These are phyloP conservation scores for Xylaria sp. DNA, from an alignment of 495 filamentous ascomycete genomes.

Conservation along the genomic window DNA sequence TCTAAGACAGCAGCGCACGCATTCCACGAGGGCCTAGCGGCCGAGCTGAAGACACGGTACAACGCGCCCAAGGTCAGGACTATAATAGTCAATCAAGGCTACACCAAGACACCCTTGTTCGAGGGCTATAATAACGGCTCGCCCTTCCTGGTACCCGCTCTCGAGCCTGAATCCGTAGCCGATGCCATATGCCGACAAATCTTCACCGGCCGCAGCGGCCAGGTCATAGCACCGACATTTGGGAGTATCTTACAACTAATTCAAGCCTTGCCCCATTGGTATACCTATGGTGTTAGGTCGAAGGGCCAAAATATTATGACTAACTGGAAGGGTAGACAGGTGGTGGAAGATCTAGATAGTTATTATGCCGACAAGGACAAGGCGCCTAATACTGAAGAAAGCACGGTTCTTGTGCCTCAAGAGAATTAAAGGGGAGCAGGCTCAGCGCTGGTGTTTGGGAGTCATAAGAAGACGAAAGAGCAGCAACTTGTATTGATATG, in stretches of 20 bases:
- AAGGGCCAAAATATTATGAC: constrained; percentile 51
- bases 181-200: constrained; percentile 68
- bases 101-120: constrained; percentile 67
- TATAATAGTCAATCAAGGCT: constrained; percentile 69
- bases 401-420: constrained; percentile 43
- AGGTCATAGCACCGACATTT: constrained; percentile 62
- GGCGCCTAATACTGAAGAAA: constrained; percentile 35
- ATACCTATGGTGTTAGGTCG: constrained; percentile 45
- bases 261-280: constrained; percentile 55
- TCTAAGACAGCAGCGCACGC: constrained; percentile 70
- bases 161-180: constrained; percentile 69
- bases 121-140: constrained; percentile 61
- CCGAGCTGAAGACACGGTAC: constrained; percentile 67
- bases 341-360: constrained; percentile 53
- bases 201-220: constrained; percentile 60
- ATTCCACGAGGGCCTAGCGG: constrained; percentile 73
- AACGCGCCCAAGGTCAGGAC: constrained; percentile 70
- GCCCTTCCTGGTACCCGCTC: constrained; percentile 59
- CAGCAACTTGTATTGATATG: too few species aligned
- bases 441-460: too few species aligned
- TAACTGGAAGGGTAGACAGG: constrained; percentile 54
- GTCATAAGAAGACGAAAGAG: too few species aligned
- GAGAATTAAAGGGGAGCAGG: background rate
- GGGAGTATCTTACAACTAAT: constrained; percentile 43
- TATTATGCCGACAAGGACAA: constrained; percentile 49